A percentile compares a stretch with the other conserved stretches of the same genome.
Evolutionary conservation across 2,329 filamentous ascomycete species (phyloP).

Genomic region (Apiospora phragmitis): DNA sequence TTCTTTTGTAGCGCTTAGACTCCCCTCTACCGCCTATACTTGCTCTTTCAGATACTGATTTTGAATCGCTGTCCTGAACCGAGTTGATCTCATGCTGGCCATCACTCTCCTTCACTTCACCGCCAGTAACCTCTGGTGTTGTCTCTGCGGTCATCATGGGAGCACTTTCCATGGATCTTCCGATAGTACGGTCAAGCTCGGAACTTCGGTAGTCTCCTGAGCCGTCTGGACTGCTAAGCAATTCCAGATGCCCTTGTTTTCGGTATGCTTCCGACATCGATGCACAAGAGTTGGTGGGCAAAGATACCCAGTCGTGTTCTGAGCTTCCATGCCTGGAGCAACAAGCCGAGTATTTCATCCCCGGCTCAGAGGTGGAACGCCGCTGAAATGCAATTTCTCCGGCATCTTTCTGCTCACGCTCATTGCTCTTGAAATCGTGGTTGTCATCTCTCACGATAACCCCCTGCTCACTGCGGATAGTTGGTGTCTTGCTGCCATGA

Average conservation of each 20-base stretch:
- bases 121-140: background rate
- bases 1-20: background rate
- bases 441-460: slow-evolving; percentile 28
- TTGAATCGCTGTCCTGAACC: background rate
- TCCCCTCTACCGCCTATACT: background rate
- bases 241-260: background rate
- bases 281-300: background rate
- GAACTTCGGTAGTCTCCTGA: background rate
- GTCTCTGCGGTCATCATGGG: background rate
- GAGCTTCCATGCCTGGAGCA: background rate
- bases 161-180: background rate
- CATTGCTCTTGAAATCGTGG: background rate
- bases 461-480: slow-evolving; percentile 34
- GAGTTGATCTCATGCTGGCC: background rate
- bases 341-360: background rate
- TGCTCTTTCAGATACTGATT: background rate
- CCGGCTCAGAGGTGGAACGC: background rate
- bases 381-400: slow-evolving; percentile 15
- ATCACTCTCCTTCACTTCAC: background rate
- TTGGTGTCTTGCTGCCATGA: slow-evolving; percentile 24
- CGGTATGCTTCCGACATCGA: background rate
- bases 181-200: background rate
- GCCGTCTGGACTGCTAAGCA: no score
- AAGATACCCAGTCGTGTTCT: background rate
- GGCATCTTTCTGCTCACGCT: background rate